Evolutionary conservation across 225 moss, liverwort and hornwort genomes (phyloP), one percentile per base, ranked within the genome.

Genomic region (Thuidium tamariscinum): DNA sequence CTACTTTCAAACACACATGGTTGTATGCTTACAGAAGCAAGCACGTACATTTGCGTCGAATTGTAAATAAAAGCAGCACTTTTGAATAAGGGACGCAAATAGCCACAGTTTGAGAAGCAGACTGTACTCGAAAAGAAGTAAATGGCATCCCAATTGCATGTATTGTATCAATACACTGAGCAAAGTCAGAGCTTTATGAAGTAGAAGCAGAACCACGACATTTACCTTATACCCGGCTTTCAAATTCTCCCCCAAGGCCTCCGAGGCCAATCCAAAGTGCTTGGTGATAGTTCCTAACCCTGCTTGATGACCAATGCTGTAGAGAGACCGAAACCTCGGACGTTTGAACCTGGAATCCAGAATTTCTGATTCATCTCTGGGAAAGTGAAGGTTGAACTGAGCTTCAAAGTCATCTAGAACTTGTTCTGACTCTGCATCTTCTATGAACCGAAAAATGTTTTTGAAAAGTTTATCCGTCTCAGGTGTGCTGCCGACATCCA

Each of bases 331-430:
- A 88, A 92, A 89, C 89, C 90, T 97, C 44, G 98, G 98, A 66
- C 98, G 93, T 88, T 97, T 97, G 82, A 97, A 99, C 57, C 95
- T 94, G 65, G 94, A 92, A 75, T 93, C 95, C 56, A 92, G 87
- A 75, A 91, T 81, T 81, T 96, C 96, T 86, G 94, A 87, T 88
- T 96, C 98, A 88, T 93, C 94, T 34, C 92, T 89, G 60, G 97
- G 94, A 79, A 93, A 95, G 85, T 95, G 93, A 32, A 99, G 93
- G 73, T 96, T 97, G 71, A 99, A 96, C 82, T 97, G 97, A 27
- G 94, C 94, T 93, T 99, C 98, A n/a, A 93, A 93, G 89, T 99
- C 97, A 83, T 96, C 96, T 26, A 95, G 84, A 16, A 94, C 95
- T 88, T 96, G 94, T 55, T 97, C 98, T 64, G 96, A 95, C 77